phyloP scores from a whole-genome alignment of 225 moss, liverwort and hornwort genomes.

The Sphagnum contortum region DNA sequence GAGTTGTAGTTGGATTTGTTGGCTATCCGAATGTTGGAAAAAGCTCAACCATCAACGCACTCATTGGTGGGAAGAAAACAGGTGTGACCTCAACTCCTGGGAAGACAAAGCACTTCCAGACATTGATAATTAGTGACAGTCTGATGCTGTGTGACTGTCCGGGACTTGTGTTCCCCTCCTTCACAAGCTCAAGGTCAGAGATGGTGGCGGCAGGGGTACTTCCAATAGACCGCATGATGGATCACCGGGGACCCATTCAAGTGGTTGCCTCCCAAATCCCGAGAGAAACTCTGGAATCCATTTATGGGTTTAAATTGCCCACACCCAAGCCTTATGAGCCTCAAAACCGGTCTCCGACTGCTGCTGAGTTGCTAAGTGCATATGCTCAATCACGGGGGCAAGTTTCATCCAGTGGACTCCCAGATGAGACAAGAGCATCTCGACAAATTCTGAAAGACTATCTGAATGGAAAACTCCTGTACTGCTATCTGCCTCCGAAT shows the following conservation, averaged over 20 bases:
- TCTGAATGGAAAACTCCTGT: constrained; percentile 73
- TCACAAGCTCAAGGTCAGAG: constrained; percentile 80
- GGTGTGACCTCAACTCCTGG: constrained; percentile 97
- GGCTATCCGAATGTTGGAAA: constrained; percentile 98
- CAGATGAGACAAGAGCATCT: constrained; percentile 89
- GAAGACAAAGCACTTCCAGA: constrained; percentile 97
- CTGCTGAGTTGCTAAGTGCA: constrained; percentile 75
- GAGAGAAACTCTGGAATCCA: constrained; percentile 47
- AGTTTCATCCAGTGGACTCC: constrained; percentile 75
- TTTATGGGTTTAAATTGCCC: constrained; percentile 71
- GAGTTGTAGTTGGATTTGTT: constrained; percentile 91
- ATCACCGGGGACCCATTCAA: constrained; percentile 91
- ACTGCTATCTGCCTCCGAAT: constrained; percentile 65
- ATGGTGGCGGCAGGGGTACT: constrained; percentile 97
- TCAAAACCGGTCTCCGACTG: constrained; percentile 60
- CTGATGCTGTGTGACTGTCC: constrained; percentile 95
- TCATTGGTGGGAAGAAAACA: constrained; percentile 93
- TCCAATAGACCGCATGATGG: constrained; percentile 87
- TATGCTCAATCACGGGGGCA: constrained; percentile 82
- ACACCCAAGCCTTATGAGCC: constrained; percentile 72
- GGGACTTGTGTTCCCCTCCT: constrained; percentile 92
- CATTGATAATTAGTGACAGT: constrained; percentile 79
- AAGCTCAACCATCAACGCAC: constrained; percentile 91
- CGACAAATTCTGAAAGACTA: constrained; percentile 86
- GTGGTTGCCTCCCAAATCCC: constrained; percentile 77